Evolutionary conservation across 768 basidiomycete genomes (phyloP).

Genomic region (Boletus insuetus): DNA sequence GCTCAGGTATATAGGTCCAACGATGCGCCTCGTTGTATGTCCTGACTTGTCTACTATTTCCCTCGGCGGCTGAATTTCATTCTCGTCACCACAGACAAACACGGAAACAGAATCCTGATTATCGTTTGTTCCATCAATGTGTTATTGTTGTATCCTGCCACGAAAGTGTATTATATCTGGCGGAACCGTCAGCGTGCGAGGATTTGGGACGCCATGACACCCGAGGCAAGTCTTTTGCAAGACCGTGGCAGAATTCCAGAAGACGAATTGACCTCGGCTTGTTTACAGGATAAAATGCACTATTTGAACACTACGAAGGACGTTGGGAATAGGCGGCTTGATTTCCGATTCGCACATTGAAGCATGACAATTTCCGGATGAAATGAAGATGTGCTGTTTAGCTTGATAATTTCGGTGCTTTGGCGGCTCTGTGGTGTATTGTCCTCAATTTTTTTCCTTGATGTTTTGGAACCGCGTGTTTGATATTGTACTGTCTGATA

Average conservation of each 20-base stretch:
- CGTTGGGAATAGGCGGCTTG: slow-evolving; percentile 55
- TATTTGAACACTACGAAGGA: slow-evolving; percentile 46
- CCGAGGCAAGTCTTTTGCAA: slow-evolving; percentile 34
- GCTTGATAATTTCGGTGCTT: too few species aligned
- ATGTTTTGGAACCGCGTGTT: too few species aligned
- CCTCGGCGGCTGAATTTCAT: background rate
- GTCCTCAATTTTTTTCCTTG: too few species aligned
- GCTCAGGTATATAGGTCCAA: slow-evolving; percentile 56
- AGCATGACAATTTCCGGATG: too few species aligned
- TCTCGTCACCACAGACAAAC: slow-evolving; percentile 39
- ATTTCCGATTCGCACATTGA: slow-evolving; percentile 62
- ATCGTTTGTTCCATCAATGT: slow-evolving; percentile 49
- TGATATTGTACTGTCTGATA: too few species aligned
- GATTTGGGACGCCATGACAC: slow-evolving; percentile 57
- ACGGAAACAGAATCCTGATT: slow-evolving; percentile 58
- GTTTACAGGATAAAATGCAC: slow-evolving; percentile 48
- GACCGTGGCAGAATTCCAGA: background rate
- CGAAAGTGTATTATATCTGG: slow-evolving; percentile 57
- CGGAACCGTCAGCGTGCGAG: slow-evolving; percentile 52
- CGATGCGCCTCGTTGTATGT: slow-evolving; percentile 55
- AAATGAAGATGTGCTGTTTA: too few species aligned
- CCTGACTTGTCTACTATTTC: too few species aligned
- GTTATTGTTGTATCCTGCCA: slow-evolving; percentile 49
- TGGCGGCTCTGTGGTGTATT: too few species aligned
- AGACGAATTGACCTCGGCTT: background rate